Evolutionary conservation across 495 filamentous ascomycete genomes (phyloP), one percentile per base, ranked within the genome.

Genomic region (Penicillium odoratum): DNA sequence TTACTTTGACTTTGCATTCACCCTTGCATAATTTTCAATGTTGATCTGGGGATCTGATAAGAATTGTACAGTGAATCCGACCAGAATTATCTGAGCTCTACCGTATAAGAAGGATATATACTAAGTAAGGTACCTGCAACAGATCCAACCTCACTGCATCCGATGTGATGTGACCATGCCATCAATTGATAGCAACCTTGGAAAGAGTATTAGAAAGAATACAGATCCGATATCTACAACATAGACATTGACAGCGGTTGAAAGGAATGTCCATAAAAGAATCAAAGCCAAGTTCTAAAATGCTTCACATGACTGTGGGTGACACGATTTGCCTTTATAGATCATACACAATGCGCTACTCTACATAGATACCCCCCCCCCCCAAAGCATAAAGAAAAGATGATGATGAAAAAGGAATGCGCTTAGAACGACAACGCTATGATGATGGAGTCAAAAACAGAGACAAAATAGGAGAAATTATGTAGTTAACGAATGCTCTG

Each of bases 401-500:
- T 16, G 28, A 30, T 4, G 46, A 31, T 40, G 16, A 4, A 30
- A 48, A 36, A 59, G 26, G 38, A 43, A 36, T 28, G 67, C 61
- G 51, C 64, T 56, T 33, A 58, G 36, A 59, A 57, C 30, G 44
- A 58, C 64, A 52, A 57, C 64, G 62, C 67, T 65, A 68, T 61
- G 57, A 61, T 28, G 51, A 54, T 21, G 53, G 15, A 56, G 53
- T 53, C 21, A 55, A 4, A 63, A 56, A 45, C 38, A 58, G 58
- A 56, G 55, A 42, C 11, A 58, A 38, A 11, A 28, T 2, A 48
- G 42, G 48, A 53, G 38, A 16, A 40, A 40, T 3, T 15, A 40
- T 4, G 5, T 15, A 13, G 38, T 16, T 62, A 76, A 30, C 65
- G 65, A 47, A 97, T 83, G 62, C 91, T 90, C 74, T 91, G 86